These are phyloP conservation scores for Saccharum spontaneum DNA, from an alignment of 176 grass and related monocot species.

Conservation along the genomic window DNA sequence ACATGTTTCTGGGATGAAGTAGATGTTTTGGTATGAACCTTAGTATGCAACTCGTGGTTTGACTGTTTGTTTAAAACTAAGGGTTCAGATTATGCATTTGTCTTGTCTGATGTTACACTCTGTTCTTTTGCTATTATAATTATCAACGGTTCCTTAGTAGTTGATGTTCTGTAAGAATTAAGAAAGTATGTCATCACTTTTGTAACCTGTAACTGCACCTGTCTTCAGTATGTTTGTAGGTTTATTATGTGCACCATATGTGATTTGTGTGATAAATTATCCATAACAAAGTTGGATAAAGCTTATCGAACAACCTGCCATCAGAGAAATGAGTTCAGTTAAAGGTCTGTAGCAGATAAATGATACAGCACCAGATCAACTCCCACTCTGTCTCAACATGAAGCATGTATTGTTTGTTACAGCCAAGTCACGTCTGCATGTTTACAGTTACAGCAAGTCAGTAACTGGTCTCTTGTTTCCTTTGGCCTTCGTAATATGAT, in stretches of 20 bases:
- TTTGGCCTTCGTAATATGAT: background rate
- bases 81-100: background rate
- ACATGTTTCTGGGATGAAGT: background rate
- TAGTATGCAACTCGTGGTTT: background rate
- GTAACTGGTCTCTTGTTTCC: background rate
- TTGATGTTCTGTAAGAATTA: background rate
- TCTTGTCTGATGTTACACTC: background rate
- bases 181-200: background rate
- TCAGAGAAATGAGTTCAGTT: background rate
- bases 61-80: background rate
- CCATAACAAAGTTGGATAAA: background rate
- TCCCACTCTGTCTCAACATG: background rate
- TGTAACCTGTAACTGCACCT: background rate
- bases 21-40: background rate
- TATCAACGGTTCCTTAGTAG: background rate
- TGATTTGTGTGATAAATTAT: background rate
- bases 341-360: background rate
- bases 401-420: background rate
- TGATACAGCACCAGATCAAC: background rate
- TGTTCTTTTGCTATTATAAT: background rate
- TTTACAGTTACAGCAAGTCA: background rate
- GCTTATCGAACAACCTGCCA: background rate
- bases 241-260: background rate
- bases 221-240: background rate
- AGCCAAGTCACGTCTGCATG: background rate